Evolutionary conservation across 352 stramenopile genomes (phyloP).

Genomic region (Pythium volutum): DNA sequence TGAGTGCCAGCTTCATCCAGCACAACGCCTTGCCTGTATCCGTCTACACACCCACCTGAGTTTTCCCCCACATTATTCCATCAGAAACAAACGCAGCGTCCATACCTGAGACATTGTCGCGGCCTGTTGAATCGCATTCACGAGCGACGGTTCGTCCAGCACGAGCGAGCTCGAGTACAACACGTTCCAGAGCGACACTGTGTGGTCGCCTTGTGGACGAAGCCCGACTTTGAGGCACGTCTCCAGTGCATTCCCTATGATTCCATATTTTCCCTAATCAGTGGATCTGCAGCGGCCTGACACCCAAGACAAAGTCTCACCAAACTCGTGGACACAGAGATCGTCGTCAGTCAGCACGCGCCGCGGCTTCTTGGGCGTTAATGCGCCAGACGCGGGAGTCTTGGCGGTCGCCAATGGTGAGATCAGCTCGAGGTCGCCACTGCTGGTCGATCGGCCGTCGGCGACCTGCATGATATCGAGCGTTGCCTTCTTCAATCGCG

Average conservation of each 20-base stretch:
- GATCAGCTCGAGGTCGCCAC: conserved; percentile 10
- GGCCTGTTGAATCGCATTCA: conserved; percentile 65
- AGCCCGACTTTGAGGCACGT: conserved; percentile 61
- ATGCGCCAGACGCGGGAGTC: conserved; percentile 10
- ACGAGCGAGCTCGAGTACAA: conserved; percentile 73
- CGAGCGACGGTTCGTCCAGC: conserved; percentile 62
- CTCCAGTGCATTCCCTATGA: conserved; percentile 46
- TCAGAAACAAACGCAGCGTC: background rate
- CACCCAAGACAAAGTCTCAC: conserved; percentile 36
- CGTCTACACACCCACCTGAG: conserved; percentile 28
- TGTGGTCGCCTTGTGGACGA: conserved; percentile 37
- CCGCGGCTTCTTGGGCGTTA: conserved; percentile 11
- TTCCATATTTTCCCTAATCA: no score
- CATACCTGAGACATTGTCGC: conserved; percentile 65
- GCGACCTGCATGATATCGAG: conserved; percentile 38
- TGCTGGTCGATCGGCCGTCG: conserved; percentile 31
- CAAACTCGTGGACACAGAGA: conserved; percentile 53
- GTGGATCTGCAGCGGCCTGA: no score
- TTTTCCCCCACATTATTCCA: background rate
- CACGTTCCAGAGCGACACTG: conserved; percentile 71
- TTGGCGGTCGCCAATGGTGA: conserved; percentile 9
- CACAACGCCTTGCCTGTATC: conserved; percentile 63
- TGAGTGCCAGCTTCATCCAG: conserved; percentile 80
- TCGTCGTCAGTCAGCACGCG: conserved; percentile 51
- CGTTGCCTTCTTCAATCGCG: conserved; percentile 66